Evolutionary conservation across 1,139 yeast species (phyloP).

Genomic region (Diutina scorzettiae): DNA sequence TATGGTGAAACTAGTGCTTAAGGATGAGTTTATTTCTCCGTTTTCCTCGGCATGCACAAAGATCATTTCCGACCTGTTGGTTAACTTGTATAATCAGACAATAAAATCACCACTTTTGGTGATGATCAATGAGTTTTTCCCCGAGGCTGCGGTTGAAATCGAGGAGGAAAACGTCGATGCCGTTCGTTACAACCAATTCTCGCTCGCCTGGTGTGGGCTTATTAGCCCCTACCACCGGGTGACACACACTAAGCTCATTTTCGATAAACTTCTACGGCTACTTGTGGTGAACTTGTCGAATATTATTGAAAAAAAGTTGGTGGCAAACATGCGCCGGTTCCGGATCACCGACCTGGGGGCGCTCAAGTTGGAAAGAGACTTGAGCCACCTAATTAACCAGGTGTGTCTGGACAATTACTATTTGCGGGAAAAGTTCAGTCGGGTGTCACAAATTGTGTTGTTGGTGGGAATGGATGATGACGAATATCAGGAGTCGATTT

Average conservation of each 20-base stretch:
- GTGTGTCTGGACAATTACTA: constrained; percentile 52
- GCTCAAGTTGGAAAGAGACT: constrained; percentile 71
- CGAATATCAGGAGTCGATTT: constrained; percentile 24
- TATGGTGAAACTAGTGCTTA: constrained; percentile 29
- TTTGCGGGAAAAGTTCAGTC: constrained; percentile 63
- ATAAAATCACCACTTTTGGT: constrained; percentile 37
- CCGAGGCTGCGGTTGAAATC: constrained; percentile 23
- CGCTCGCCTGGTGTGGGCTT: constrained; percentile 50
- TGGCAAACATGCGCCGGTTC: constrained; percentile 46
- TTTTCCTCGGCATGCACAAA: constrained; percentile 31
- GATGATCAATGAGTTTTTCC: constrained; percentile 43
- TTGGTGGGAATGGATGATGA: constrained; percentile 78
- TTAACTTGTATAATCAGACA: constrained; percentile 45
- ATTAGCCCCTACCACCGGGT: constrained; percentile 53
- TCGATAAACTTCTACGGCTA: constrained; percentile 34
- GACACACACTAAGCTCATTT: constrained; percentile 38
- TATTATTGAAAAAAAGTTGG: constrained; percentile 54
- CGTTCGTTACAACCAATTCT: constrained; percentile 22
- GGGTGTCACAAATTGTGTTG: constrained; percentile 75
- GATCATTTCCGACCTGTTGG: constrained; percentile 41
- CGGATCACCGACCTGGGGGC: constrained; percentile 74
- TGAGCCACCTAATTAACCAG: constrained; percentile 60
- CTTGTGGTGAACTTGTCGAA: constrained; percentile 41
- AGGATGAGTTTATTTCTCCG: constrained; percentile 24
- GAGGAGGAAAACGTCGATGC: constrained; percentile 1